phyloP scores from a whole-genome alignment of 2,329 filamentous ascomycete species.

The Echinosphaeria canescens region DNA sequence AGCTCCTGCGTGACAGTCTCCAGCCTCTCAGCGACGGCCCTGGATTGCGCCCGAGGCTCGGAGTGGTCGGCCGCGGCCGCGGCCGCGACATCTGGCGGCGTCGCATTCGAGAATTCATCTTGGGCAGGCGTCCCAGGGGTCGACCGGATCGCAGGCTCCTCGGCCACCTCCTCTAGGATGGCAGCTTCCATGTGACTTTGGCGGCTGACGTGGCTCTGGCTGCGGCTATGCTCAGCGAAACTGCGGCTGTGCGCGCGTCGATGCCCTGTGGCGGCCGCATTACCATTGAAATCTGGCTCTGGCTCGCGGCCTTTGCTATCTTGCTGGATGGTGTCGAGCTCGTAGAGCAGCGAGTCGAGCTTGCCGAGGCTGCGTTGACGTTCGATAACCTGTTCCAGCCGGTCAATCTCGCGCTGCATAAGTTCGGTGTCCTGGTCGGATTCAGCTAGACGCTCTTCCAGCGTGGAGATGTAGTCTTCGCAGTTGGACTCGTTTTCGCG shows the following conservation, averaged over 20 bases:
- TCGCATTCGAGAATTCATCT: slow-evolving; percentile 8
- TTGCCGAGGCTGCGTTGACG: slow-evolving; percentile 89
- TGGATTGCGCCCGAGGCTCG: slow-evolving; percentile 70
- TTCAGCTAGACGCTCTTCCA: slow-evolving; percentile 89
- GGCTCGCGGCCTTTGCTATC: slow-evolving; percentile 22
- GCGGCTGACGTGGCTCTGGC: slow-evolving; percentile 28
- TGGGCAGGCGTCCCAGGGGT: slow-evolving; percentile 17
- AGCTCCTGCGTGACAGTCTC: slow-evolving; percentile 84
- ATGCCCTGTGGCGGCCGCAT: slow-evolving; percentile 17
- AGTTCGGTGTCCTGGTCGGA: slow-evolving; percentile 89
- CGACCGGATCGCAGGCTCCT: slow-evolving; percentile 5
- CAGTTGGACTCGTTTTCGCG: slow-evolving; percentile 78
- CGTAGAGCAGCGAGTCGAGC: slow-evolving; percentile 76
- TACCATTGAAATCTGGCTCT: slow-evolving; percentile 11
- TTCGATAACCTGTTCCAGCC: slow-evolving; percentile 85
- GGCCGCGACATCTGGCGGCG: slow-evolving; percentile 15
- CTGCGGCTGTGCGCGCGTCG: slow-evolving; percentile 17
- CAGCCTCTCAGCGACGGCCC: slow-evolving; percentile 79
- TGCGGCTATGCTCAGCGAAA: slow-evolving; percentile 27
- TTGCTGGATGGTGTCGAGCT: slow-evolving; percentile 60
- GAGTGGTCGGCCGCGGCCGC: slow-evolving; percentile 43
- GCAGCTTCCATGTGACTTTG: slow-evolving; percentile 29
- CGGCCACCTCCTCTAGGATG: slow-evolving; percentile 30
- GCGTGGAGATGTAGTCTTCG: slow-evolving; percentile 92
- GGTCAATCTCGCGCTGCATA: slow-evolving; percentile 92